Conservation (phyloP, 192 early-diverging fungal species). For the Dissophora ornata region DNA sequence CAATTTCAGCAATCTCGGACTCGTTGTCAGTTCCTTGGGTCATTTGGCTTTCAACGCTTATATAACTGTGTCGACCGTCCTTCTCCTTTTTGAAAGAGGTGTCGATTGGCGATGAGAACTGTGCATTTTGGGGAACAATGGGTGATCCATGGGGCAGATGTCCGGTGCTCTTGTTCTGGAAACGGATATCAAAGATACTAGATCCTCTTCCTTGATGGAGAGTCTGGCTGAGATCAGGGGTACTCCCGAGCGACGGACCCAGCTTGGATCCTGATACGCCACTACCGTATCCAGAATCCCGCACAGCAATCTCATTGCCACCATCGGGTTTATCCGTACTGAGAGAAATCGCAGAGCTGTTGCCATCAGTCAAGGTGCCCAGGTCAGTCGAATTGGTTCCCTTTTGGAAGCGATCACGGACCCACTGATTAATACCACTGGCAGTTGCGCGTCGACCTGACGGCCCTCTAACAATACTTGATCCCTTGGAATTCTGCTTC, state of each 20-base stretch:
- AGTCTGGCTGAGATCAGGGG: slow-evolving; percentile 12
- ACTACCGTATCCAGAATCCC: slow-evolving; percentile 44
- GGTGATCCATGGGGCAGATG: slow-evolving; percentile 35
- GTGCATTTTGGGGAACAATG: neutral
- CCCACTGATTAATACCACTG: slow-evolving; percentile 40
- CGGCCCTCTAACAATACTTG: neutral
- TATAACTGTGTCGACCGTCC: slow-evolving; percentile 31
- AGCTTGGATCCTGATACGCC: neutral
- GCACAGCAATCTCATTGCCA: neutral
- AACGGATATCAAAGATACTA: slow-evolving; percentile 26
- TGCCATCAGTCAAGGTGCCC: neutral
- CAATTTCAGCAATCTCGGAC: slow-evolving; percentile 5
- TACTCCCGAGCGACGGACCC: neutral
- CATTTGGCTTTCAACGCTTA: slow-evolving; percentile 47
- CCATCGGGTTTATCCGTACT: slow-evolving; percentile 5
- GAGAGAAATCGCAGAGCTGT: slow-evolving; percentile 21
- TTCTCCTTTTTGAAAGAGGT: slow-evolving; percentile 16
- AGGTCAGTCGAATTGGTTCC: slow-evolving; percentile 41
- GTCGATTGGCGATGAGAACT: slow-evolving; percentile 29
- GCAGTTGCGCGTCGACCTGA: neutral
- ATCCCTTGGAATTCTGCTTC: slow-evolving; percentile 20
- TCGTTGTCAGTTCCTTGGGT: slow-evolving; percentile 44
- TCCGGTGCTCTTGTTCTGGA: slow-evolving; percentile 48
- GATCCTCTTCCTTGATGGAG: neutral
- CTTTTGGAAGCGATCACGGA: slow-evolving; percentile 45